phyloP scores from a whole-genome alignment of 1,284 basidiomycete species.

The Apiotrichum siamense region DNA sequence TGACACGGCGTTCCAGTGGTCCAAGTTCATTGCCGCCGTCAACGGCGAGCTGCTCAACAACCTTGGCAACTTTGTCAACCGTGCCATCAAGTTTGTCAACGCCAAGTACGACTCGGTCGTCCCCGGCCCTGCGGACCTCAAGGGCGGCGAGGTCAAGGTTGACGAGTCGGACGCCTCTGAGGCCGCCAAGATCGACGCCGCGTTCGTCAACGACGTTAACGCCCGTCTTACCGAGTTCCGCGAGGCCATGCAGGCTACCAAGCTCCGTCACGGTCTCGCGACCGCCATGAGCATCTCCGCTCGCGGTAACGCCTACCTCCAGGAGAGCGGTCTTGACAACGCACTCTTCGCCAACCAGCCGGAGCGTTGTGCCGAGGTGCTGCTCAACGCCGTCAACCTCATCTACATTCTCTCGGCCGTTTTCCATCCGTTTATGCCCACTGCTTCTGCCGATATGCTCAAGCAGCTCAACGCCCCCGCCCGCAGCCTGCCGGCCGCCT shows the following conservation, averaged over 20 bases:
- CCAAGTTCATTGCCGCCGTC: conserved; percentile 87
- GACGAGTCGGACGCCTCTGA: conserved; percentile 26
- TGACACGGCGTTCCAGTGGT: conserved; percentile 96
- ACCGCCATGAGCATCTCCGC: conserved; percentile 84
- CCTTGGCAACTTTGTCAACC: conserved; percentile 98
- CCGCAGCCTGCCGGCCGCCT: conserved; percentile 62
- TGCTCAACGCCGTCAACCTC: conserved; percentile 84
- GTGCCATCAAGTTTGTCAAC: conserved; percentile 81
- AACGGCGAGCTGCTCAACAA: conserved; percentile 95
- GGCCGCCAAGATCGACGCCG: conserved; percentile 59
- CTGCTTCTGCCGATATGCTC: conserved; percentile 74
- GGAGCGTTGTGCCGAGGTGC: conserved; percentile 78
- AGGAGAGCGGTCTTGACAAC: conserved; percentile 87
- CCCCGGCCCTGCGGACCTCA: conserved; percentile 66
- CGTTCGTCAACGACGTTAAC: conserved; percentile 75
- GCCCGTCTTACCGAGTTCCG: conserved; percentile 71
- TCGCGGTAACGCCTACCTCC: conserved; percentile 91
- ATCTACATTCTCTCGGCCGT: conserved; percentile 85
- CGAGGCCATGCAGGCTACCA: conserved; percentile 84
- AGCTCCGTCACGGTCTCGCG: conserved; percentile 79
- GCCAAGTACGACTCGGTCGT: conserved; percentile 77
- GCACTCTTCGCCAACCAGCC: conserved; percentile 75
- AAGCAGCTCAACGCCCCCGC: conserved; percentile 84
- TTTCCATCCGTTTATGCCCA: conserved; percentile 94
- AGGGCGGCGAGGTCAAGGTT: conserved; percentile 55